Conservation (phyloP, 129 eudicot species). For the Dittrichia graveolens region DNA sequence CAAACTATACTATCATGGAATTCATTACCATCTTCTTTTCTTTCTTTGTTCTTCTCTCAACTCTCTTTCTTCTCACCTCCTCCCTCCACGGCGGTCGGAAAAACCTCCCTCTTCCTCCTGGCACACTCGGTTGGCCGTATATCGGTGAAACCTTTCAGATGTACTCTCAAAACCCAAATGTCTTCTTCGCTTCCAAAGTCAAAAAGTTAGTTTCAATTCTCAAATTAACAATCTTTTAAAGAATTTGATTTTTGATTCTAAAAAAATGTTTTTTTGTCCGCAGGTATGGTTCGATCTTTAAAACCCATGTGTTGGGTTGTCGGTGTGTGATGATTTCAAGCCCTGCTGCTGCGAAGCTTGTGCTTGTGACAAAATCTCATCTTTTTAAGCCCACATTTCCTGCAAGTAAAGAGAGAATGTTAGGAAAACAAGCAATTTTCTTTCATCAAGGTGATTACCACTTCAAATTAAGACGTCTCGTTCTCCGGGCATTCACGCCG, state of each 20-base stretch:
- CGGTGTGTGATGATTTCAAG: conserved; percentile 92
- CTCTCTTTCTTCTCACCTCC: conserved; percentile 32
- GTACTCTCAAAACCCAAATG: conserved; percentile 87
- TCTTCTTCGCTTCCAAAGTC: conserved; percentile 83
- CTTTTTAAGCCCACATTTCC: conserved; percentile 98
- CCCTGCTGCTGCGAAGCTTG: conserved; percentile 84
- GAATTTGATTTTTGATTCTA: not conserved
- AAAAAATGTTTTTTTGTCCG: not conserved
- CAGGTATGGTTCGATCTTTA: conserved; percentile 94
- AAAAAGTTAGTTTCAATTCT: conserved; percentile 56
- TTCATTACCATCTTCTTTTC: conserved; percentile 32
- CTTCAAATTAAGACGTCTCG: conserved; percentile 68
- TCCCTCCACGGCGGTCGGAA: conserved; percentile 38
- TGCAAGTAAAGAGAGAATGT: conserved; percentile 95
- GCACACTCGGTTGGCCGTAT: conserved; percentile 92
- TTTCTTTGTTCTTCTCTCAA: conserved; percentile 18
- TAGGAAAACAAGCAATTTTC: conserved; percentile 95
- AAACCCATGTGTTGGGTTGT: conserved; percentile 89
- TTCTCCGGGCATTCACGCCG: conserved; percentile 84
- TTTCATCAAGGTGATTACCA: conserved; percentile 97
- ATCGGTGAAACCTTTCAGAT: conserved; percentile 96
- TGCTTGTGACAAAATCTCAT: conserved; percentile 68
- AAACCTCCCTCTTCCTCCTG: conserved; percentile 80
- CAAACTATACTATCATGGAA: conserved; percentile 46
- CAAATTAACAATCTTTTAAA: not conserved